Evolutionary conservation across 176 grass and related monocot species (phyloP), one percentile per base, ranked within the genome.

Genomic region (Pontederia paniculata): DNA sequence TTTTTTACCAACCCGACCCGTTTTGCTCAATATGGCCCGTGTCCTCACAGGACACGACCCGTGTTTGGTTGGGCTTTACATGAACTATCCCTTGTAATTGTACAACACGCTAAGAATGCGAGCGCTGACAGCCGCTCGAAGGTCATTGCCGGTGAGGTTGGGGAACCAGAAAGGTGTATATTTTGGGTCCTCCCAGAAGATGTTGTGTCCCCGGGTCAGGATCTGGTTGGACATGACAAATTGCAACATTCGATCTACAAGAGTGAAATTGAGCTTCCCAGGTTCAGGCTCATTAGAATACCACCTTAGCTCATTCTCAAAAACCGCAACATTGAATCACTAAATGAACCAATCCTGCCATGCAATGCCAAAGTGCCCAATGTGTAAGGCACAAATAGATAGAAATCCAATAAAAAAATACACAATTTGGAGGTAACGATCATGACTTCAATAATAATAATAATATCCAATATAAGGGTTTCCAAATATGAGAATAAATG

Each of bases 261-360:
- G 37, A 2, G 57, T 21, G 74, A 86, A 96, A 55, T 89, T 81
- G 21, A 89, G 59, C n/a, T 65, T 76, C 20, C 90, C 90, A 2
- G 51, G 79, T 0, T 70, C 54, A 2, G 90, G 90, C 62, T 96
- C 90, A 2, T 85, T 96, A 9, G 90, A 78, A 13, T 96, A 96
- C 90, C 90, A 96, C 60, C 89, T 96, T 19, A 96, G 78, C 79
- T 96, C 90, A 17, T 96, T 89, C 76, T 96, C 90, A 54, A 96
- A 96, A 25, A 96, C 90, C 48, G 90, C 90, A 1, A 79, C 79
- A 43, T 96, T 89, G 62, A 96, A 96, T 56, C 82, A 57, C 59
- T 74, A 57, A 0, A 0, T 15, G 70, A 86, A 96, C 85, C 90
- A 96, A 1, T 80, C 79, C 85, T 94, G 57, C 62, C 70, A 42